These are phyloP conservation scores for Hypomyces perniciosus DNA, from an alignment of 2,329 filamentous ascomycete genomes.

Conservation along the genomic window DNA sequence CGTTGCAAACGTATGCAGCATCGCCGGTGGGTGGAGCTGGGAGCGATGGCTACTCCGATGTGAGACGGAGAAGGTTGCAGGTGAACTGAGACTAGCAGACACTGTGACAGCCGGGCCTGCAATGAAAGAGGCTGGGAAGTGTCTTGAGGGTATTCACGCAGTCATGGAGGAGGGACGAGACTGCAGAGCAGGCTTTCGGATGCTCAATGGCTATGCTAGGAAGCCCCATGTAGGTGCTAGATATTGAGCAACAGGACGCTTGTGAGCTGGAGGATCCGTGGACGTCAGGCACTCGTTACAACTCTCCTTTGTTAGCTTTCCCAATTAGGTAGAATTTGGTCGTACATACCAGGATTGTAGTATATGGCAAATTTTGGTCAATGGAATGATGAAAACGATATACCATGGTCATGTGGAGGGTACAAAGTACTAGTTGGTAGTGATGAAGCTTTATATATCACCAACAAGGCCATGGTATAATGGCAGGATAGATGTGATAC, in stretches of 20 bases:
- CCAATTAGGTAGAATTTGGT: too few relatives aligned
- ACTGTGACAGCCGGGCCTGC: slow-evolving; percentile 45
- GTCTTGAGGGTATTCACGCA: slow-evolving; percentile 53
- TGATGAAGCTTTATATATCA: too few relatives aligned
- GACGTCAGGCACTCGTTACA: slow-evolving; percentile 4
- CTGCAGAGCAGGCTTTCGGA: slow-evolving; percentile 53
- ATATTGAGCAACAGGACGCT: background rate
- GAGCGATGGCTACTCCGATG: slow-evolving; percentile 92
- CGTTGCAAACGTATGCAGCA: slow-evolving; percentile 68
- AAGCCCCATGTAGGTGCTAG: slow-evolving; percentile 44
- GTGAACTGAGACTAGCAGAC: slow-evolving; percentile 54
- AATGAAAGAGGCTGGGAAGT: slow-evolving; percentile 51
- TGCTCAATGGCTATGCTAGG: slow-evolving; percentile 57
- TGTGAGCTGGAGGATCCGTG: background rate
- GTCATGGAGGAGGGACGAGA: slow-evolving; percentile 59
- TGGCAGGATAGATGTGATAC: too few relatives aligned
- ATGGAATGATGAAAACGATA: too few relatives aligned
- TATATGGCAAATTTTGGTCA: too few relatives aligned
- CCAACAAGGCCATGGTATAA: too few relatives aligned
- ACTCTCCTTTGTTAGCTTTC: too few relatives aligned
- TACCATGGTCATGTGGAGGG: too few relatives aligned
- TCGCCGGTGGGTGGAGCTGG: slow-evolving; percentile 87
- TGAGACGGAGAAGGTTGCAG: slow-evolving; percentile 72
- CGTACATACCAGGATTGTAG: too few relatives aligned
- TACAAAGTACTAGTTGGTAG: too few relatives aligned